Evolutionary conservation across 768 basidiomycete species (phyloP).

Genomic region (Baorangia bicolor): DNA sequence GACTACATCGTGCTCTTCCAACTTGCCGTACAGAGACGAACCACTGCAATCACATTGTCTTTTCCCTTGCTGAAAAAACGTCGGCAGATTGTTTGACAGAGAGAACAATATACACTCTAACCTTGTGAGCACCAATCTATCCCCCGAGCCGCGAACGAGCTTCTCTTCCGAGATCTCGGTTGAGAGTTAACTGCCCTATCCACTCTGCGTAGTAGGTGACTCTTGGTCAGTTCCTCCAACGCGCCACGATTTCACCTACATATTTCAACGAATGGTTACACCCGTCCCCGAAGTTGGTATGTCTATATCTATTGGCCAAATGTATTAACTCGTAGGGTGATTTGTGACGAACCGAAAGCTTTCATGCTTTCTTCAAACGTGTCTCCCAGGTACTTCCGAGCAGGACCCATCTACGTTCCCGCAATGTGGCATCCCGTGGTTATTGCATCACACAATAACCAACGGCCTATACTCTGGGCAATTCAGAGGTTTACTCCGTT

Average conservation of each 20-base stretch:
- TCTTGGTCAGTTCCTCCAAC: background rate
- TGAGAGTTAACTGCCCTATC: no score
- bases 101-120: background rate
- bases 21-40: background rate
- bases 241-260: background rate
- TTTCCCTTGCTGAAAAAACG: background rate
- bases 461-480: background rate
- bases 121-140: background rate
- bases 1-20: background rate
- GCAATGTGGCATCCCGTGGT: no score
- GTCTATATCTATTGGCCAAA: background rate
- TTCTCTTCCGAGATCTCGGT: background rate
- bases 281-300: background rate
- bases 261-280: background rate
- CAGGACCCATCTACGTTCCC: background rate
- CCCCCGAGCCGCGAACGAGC: background rate
- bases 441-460: no score
- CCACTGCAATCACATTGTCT: no score
- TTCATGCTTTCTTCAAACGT: background rate
- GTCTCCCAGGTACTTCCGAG: background rate
- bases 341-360: background rate
- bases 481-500: background rate
- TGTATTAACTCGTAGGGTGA: background rate
- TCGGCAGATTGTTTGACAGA: background rate
- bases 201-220: no score